These are phyloP conservation scores for Scleromitrula shiraiana DNA, from an alignment of 2,329 filamentous ascomycete genomes.

Conservation along the genomic window DNA sequence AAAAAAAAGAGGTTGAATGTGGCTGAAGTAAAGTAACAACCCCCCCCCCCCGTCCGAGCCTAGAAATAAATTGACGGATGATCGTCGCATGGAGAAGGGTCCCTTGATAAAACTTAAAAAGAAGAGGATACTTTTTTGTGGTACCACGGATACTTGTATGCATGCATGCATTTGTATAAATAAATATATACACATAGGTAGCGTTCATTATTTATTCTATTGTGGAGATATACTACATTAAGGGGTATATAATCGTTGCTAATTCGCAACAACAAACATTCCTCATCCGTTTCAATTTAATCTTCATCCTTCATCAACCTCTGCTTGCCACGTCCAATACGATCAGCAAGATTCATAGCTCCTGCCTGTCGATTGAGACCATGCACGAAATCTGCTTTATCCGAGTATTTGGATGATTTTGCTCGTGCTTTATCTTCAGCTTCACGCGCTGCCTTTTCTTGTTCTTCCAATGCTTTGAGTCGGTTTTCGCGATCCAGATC, in stretches of 20 bases:
- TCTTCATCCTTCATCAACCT: slow-evolving; percentile 39
- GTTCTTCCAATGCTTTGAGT: slow-evolving; percentile 56
- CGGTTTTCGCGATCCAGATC: slow-evolving; percentile 63
- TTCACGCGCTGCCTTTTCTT: slow-evolving; percentile 56
- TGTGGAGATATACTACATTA: no score
- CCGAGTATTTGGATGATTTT: slow-evolving; percentile 51
- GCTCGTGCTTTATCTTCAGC: slow-evolving; percentile 57
- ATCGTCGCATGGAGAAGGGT: slow-evolving; percentile 6
- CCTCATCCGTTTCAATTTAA: no score
- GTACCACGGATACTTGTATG: no score
- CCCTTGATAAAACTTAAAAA: slow-evolving; percentile 2
- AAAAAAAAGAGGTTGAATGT: background rate
- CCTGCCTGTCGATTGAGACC: slow-evolving; percentile 52
- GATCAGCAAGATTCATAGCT: slow-evolving; percentile 43
- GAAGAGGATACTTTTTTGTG: background rate
- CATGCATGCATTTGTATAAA: background rate
- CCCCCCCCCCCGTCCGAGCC: no score
- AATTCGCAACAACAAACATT: no score
- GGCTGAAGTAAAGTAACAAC: no score
- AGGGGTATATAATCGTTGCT: no score
- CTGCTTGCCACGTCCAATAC: slow-evolving; percentile 42
- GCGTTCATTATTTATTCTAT: no score
- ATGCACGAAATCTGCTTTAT: slow-evolving; percentile 57
- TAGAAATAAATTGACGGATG: no score
- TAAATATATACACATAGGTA: no score